Percentiles rank a stretch among this genome's conserved stretches.
Conservation (phyloP, 371 early-diverging fungal species). For the Polyrhizophydium stewartii region DNA sequence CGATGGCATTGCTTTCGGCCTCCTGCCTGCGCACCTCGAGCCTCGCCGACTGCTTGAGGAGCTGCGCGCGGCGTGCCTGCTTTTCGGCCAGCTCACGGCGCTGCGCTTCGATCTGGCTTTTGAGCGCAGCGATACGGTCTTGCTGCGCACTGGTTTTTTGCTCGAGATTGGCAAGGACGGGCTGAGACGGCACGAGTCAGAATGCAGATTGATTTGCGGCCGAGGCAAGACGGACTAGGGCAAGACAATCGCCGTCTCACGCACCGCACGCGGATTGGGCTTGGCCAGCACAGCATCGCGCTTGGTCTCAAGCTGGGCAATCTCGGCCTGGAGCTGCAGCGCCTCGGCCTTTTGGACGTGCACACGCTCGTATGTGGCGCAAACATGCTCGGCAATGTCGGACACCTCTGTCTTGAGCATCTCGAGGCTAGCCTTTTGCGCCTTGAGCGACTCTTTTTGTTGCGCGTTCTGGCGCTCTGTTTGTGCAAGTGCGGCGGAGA, state of each 20-base stretch:
- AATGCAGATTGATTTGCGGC: too few species aligned
- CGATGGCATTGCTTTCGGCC: slow-evolving; percentile 11
- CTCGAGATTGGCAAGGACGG: background rate
- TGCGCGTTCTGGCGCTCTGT: slow-evolving; percentile 7
- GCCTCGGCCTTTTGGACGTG: background rate
- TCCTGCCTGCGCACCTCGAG: slow-evolving; percentile 3
- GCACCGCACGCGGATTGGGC: background rate
- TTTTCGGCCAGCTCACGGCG: background rate
- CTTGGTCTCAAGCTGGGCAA: background rate
- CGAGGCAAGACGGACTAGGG: background rate
- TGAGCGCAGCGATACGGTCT: background rate
- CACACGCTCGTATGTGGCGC: background rate
- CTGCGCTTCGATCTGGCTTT: background rate
- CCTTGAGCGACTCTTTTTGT: slow-evolving; percentile 11
- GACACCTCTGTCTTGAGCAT: slow-evolving; percentile 7
- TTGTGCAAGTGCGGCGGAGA: too few species aligned
- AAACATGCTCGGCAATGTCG: slow-evolving; percentile 5
- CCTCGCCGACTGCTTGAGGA: background rate
- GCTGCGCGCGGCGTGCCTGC: background rate
- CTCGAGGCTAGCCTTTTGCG: slow-evolving; percentile 14
- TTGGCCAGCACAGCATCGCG: background rate
- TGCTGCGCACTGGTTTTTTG: background rate
- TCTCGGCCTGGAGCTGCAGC: background rate
- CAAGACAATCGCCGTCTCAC: background rate
- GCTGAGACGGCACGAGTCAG: background rate